Conservation (phyloP, 805 yeast genomes). For the Myxozyma geophila region DNA sequence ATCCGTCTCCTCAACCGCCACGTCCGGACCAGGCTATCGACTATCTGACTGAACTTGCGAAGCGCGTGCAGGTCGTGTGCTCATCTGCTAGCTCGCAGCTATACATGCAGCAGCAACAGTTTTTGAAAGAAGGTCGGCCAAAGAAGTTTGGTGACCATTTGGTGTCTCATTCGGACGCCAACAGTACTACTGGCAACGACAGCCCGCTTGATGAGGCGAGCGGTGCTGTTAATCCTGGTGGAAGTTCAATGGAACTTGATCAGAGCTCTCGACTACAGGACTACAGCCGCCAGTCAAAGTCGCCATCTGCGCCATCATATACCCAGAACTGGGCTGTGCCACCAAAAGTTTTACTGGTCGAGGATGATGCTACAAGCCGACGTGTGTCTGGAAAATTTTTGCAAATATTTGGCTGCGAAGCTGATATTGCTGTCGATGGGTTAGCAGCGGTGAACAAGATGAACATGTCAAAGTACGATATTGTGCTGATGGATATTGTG, state of each 20-base stretch:
- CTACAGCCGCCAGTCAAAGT: conserved; percentile 28
- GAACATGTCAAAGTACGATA: conserved; percentile 64
- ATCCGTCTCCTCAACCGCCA: conserved; percentile 8
- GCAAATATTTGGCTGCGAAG: conserved; percentile 86
- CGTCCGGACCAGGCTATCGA: conserved; percentile 29
- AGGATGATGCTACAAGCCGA: conserved; percentile 66
- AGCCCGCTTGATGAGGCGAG: conserved; percentile 23
- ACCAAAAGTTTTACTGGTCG: conserved; percentile 57
- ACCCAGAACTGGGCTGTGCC: conserved; percentile 46
- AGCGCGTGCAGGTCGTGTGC: conserved; percentile 32
- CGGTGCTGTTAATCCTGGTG: background rate
- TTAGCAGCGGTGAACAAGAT: conserved; percentile 80
- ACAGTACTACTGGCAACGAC: conserved; percentile 24
- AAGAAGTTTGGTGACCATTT: conserved; percentile 23
- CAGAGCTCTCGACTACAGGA: conserved; percentile 11
- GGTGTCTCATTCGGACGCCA: conserved; percentile 15
- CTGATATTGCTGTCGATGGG: conserved; percentile 92
- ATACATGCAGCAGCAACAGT: conserved; percentile 35
- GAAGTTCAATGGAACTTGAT: conserved; percentile 22
- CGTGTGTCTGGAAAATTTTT: conserved; percentile 81
- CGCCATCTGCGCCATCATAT: conserved; percentile 26
- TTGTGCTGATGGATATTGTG: conserved; percentile 61
- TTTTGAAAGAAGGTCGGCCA: conserved; percentile 30
- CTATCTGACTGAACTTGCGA: conserved; percentile 30
- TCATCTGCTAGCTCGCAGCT: conserved; percentile 35